Evolutionary conservation across 2,329 filamentous ascomycete species (phyloP), one percentile per base, ranked within the genome.

Genomic region (Diaporthe humulicola): DNA sequence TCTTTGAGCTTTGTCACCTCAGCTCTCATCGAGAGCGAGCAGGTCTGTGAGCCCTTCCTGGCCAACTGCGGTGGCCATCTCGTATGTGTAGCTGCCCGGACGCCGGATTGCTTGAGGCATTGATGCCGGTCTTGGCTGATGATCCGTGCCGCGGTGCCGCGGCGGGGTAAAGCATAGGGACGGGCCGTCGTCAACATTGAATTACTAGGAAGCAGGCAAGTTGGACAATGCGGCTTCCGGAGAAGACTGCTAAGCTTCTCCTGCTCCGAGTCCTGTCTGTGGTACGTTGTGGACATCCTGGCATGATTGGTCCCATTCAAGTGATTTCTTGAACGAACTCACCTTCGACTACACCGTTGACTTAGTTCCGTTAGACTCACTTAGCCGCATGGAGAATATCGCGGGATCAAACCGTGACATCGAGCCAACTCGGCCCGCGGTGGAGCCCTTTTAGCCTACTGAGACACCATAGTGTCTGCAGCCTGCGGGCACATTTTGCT

Each of bases 361-460:
- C 1, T 45, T 22, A 8, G 42, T n/a, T 30, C 28, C 17, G 6
- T 4, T 17, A n/a, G 19, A 42, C 4, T 36, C 7, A 61, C n/a
- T 28, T 15, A n/a, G 40, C 7, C 40, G 40, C 60, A 12, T 19
- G 40, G 60, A 40, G 38, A 33, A 48, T 48, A 48, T 48, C 22
- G 28, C 40, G 40, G 40, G 28, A 66, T 66, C 40, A 66, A 28
- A 48, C 40, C 25, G 28, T 48, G 17, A 48, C 19, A 66, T 48
- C 40, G 60, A 66, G 40, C 28, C n/a, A 42, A 33, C 60, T 48
- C 60, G 60, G 60, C 60, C 60, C 60, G 60, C 40, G 60, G 40
- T 48, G 60, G 40, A 30, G 60, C 40, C 28, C 17, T n/a, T 12
- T 25, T n/a, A 58, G 56, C 33, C 22, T 4, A 56, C 4, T 22